phyloP scores from a whole-genome alignment of 192 early-diverging fungal species.

The Linnemannia schmuckeri region DNA sequence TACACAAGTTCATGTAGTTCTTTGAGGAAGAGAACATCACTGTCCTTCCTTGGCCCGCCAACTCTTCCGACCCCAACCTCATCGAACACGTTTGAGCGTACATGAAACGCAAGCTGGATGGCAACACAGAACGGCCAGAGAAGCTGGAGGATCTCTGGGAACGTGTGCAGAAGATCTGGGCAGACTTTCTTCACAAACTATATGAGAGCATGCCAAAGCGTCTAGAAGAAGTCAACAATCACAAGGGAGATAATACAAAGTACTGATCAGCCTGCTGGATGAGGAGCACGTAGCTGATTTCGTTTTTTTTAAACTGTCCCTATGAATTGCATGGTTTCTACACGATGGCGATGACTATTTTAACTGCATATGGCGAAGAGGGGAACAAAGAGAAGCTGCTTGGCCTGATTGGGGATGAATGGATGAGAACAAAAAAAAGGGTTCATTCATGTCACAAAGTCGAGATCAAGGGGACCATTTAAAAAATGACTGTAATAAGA shows the following conservation, averaged over 20 bases:
- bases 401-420: no score
- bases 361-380: no score
- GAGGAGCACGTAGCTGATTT: no score
- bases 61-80: slow-evolving; percentile 31
- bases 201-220: slow-evolving; percentile 20
- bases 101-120: background rate
- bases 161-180: slow-evolving; percentile 3
- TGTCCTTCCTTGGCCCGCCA: slow-evolving; percentile 25
- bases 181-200: background rate
- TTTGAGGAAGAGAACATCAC: slow-evolving; percentile 13
- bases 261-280: background rate
- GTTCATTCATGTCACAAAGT: no score
- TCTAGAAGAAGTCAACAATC: background rate
- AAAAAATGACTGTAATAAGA: no score
- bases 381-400: no score
- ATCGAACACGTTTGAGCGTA: slow-evolving; percentile 29
- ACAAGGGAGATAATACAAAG: background rate
- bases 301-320: no score
- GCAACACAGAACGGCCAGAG: background rate
- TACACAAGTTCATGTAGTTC: background rate
- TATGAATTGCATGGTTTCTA: no score
- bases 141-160: background rate
- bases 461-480: no score
- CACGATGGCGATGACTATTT: no score
- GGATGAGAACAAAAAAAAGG: no score